Conservation (phyloP, 106 monocot species). For the Posidonia australis region DNA sequence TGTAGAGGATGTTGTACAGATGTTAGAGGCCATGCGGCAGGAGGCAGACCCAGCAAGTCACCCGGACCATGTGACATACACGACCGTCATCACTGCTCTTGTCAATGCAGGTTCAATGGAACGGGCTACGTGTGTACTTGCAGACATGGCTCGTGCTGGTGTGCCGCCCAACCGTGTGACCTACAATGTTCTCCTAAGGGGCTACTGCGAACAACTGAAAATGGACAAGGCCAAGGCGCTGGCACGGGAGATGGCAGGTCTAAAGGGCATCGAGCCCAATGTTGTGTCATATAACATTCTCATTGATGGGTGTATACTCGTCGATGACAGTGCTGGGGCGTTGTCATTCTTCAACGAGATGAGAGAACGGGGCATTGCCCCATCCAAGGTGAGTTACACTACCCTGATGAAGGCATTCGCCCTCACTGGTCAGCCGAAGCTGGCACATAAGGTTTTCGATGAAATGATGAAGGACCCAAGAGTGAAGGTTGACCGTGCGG, state of each 20-base stretch:
- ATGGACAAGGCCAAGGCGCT: slow-evolving; percentile 60
- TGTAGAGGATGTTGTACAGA: slow-evolving; percentile 59
- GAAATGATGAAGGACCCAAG: slow-evolving; percentile 70
- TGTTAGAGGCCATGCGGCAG: slow-evolving; percentile 56
- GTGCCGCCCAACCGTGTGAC: slow-evolving; percentile 61
- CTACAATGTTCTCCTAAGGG: slow-evolving; percentile 88
- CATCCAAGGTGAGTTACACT: slow-evolving; percentile 81
- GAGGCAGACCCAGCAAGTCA: slow-evolving; percentile 47
- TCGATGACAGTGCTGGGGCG: slow-evolving; percentile 68
- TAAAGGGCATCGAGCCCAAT: slow-evolving; percentile 44
- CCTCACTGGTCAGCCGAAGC: slow-evolving; percentile 56
- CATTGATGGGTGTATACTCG: slow-evolving; percentile 75
- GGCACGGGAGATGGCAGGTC: slow-evolving; percentile 33
- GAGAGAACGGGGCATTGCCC: slow-evolving; percentile 69
- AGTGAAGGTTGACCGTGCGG: slow-evolving; percentile 59
- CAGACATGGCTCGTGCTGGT: slow-evolving; percentile 42
- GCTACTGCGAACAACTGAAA: slow-evolving; percentile 79
- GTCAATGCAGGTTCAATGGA: slow-evolving; percentile 51
- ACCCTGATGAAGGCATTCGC: slow-evolving; percentile 95
- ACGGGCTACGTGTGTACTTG: slow-evolving; percentile 42
- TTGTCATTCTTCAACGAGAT: slow-evolving; percentile 84
- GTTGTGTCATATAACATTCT: slow-evolving; percentile 76
- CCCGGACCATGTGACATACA: slow-evolving; percentile 86
- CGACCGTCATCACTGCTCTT: slow-evolving; percentile 62
- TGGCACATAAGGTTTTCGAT: slow-evolving; percentile 85